Base-by-base conservation (phyloP, 306 rosid species). In the Trifolium dubium region DNA sequence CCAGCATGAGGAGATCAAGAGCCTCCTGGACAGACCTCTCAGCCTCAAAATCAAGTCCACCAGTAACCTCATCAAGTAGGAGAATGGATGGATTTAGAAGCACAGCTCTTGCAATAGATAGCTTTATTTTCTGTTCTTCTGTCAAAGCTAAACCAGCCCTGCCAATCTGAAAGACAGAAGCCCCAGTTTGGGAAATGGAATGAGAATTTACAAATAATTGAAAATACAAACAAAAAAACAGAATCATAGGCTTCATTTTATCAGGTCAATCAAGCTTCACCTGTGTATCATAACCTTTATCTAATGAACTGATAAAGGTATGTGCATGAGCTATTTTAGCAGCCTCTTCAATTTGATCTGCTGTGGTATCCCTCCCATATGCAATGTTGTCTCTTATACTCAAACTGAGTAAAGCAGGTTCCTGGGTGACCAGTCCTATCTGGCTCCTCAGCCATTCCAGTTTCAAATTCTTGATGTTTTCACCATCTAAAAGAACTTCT, bases 11-110 rank as follows among this genome's bases (percentile, higher is more conserved):
- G 69, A 95, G 92, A 90, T 92, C 99, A 54, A 95, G 81, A 81
- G 98, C 96, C 79, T 91, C 97, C 83, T 95, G 99, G 73, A 95
- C 99, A 69, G 92, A 86, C 82, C 84, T 92, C 92, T 95, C 99
- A 64, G 99, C 99, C 87, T 95, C 99, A 87, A 95, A 95, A 88
- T 95, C 99, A 82, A 95, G 98, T 47, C 99, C 99, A 34, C 99
- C 99, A 66, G 99, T 95, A 71, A 95, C 99, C 84, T 95, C 99
- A 83, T 95, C 99, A 76, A 95, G 99, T 75, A 95, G 82, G 79
- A 95, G 96, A 83, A 95, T 92, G 53, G 99, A 84, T 63, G 99
- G 99, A 80, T 92, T 91, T 80, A 95, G 77, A 82, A 95, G 99
- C 67, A 95, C 99, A 4, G 99, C 99, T 80, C 99, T 87, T 60